Percentiles rank a stretch among this genome's conserved stretches.
Conservation (phyloP, 345 rosid genomes). For the Pistacia integerrima region DNA sequence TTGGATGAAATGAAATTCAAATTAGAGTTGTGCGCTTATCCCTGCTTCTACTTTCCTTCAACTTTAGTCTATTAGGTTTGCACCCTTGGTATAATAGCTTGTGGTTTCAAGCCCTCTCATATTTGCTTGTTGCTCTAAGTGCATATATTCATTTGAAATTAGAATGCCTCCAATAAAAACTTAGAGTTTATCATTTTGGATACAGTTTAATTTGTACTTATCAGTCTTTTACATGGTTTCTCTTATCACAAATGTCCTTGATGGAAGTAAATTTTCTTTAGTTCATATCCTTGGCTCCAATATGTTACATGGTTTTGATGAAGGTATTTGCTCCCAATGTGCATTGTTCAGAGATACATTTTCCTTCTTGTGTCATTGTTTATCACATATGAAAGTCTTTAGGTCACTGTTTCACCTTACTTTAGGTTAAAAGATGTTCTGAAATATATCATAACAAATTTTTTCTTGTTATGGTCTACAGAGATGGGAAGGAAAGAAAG, state of each 20-base stretch:
- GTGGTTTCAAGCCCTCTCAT: no score
- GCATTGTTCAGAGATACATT: neutral
- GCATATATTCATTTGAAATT: no score
- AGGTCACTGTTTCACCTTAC: neutral
- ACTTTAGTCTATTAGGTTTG: no score
- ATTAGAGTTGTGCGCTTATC: no score
- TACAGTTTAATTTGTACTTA: no score
- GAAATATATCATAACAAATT: neutral
- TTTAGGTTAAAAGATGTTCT: neutral
- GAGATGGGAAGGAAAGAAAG: constrained; percentile 6
- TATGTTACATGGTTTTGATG: neutral
- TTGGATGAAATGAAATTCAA: no score
- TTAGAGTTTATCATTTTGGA: no score
- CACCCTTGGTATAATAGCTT: no score
- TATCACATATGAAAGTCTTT: neutral
- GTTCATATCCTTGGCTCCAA: neutral
- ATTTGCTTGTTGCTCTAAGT: no score
- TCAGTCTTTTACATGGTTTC: neutral
- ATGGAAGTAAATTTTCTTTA: neutral
- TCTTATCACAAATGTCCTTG: neutral
- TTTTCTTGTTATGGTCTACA: neutral
- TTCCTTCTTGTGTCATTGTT: neutral
- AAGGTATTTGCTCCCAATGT: neutral
- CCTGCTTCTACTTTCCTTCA: no score
- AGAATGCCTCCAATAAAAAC: no score